Conservation (phyloP, 306 rosid species). For the Herpetospermum pedunculosum region DNA sequence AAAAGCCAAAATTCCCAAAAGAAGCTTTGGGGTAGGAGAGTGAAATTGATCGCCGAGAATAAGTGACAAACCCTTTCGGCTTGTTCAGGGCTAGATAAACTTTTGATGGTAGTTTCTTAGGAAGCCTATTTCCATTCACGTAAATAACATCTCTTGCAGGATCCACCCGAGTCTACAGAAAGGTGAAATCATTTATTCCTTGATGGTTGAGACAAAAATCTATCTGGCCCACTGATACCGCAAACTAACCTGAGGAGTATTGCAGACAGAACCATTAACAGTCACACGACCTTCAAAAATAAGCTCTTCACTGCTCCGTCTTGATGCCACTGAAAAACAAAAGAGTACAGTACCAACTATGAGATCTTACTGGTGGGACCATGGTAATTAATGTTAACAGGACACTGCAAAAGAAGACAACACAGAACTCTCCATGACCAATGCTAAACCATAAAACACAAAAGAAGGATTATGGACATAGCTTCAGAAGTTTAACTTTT, state of each 20-base stretch:
- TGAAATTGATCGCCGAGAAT: constrained; percentile 2
- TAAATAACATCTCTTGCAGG: constrained; percentile 76
- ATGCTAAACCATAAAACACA: not conserved
- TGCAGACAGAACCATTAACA: constrained; percentile 75
- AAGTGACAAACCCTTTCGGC: constrained; percentile 75
- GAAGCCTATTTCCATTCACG: constrained; percentile 86
- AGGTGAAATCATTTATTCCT: not conserved
- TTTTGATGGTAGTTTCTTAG: constrained; percentile 79
- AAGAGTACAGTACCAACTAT: not conserved
- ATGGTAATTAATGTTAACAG: not conserved
- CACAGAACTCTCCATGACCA: not conserved
- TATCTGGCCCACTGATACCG: not conserved
- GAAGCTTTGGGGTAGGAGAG: not conserved
- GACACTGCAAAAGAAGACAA: not conserved
- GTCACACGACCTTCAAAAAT: constrained; percentile 78
- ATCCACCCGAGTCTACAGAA: constrained; percentile 67
- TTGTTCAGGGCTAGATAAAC: constrained; percentile 88
- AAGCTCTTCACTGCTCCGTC: constrained; percentile 82
- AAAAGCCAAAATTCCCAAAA: not conserved
- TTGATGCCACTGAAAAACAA: constrained; percentile 61
- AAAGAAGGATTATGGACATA: not conserved
- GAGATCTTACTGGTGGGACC: not conserved
- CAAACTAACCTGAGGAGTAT: constrained; percentile 64
- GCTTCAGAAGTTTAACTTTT: not conserved
- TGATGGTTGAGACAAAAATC: not conserved